phyloP scores from a whole-genome alignment of 1,139 yeast species.

The Candida sp. region DNA sequence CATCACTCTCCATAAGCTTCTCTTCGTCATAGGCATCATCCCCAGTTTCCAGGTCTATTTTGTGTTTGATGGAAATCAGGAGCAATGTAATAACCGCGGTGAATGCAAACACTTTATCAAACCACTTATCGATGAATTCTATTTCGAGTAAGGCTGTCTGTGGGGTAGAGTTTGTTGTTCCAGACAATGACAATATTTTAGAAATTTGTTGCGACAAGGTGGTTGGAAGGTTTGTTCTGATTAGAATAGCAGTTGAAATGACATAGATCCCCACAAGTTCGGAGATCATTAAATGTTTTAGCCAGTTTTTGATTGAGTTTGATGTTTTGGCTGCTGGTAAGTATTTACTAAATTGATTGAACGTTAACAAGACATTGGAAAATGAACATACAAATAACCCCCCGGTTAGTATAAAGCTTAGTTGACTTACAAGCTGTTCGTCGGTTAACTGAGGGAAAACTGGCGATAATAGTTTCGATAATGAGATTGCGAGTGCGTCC shows the following conservation, averaged over 20 bases:
- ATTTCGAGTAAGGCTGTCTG: slow-evolving; percentile 36
- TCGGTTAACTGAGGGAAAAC: slow-evolving; percentile 29
- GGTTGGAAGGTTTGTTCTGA: slow-evolving; percentile 71
- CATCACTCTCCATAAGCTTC: slow-evolving; percentile 19
- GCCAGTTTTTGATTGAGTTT: slow-evolving; percentile 27
- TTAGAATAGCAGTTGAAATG: slow-evolving; percentile 72
- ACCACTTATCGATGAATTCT: slow-evolving; percentile 71
- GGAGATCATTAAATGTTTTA: slow-evolving; percentile 52
- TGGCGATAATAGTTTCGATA: slow-evolving; percentile 46
- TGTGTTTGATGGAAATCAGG: slow-evolving; percentile 31
- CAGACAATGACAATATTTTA: slow-evolving; percentile 37
- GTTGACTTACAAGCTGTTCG: slow-evolving; percentile 57
- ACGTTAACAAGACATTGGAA: slow-evolving; percentile 56
- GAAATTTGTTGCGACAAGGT: slow-evolving; percentile 54
- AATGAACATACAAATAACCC: slow-evolving; percentile 65
- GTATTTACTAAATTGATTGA: slow-evolving; percentile 34
- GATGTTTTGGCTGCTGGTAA: slow-evolving; percentile 27
- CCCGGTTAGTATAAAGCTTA: slow-evolving; percentile 64
- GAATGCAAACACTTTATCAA: slow-evolving; percentile 67
- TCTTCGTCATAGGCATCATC: slow-evolving; percentile 31
- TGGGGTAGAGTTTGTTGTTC: slow-evolving; percentile 22
- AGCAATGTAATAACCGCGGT: slow-evolving; percentile 52
- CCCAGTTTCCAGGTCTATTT: slow-evolving; percentile 15
- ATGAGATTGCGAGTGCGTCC: slow-evolving; percentile 66
- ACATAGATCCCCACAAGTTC: slow-evolving; percentile 78